Conservation (phyloP, 1,139 yeast species). For the Saccharomyces hybrid region DNA sequence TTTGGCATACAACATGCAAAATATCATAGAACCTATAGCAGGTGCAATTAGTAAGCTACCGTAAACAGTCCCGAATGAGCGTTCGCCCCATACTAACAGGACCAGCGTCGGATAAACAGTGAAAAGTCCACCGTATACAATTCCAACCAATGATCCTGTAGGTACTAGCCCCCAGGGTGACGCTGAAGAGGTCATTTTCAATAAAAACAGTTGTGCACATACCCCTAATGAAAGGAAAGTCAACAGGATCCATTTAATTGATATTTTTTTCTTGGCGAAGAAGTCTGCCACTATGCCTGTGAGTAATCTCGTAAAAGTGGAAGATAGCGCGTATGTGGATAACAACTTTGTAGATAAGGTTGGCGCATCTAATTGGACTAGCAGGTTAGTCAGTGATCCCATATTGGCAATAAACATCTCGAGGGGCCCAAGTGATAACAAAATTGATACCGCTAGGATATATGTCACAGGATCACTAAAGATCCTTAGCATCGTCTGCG, state of each 20-base stretch:
- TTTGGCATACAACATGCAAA: constrained; percentile 65
- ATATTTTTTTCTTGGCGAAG: constrained; percentile 32
- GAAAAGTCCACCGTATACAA: constrained; percentile 76
- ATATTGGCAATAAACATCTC: constrained; percentile 84
- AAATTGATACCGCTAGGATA: constrained; percentile 52
- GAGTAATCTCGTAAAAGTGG: constrained; percentile 56
- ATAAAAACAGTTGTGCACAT: constrained; percentile 36
- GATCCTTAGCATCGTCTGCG: constrained; percentile 34
- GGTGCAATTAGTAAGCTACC: constrained; percentile 89
- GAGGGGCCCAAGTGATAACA: constrained; percentile 73
- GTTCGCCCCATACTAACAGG: constrained; percentile 83
- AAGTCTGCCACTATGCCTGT: constrained; percentile 65
- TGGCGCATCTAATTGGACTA: constrained; percentile 10
- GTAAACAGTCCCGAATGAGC: constrained; percentile 87
- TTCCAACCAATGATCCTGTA: constrained; percentile 54
- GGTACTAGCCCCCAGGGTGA: constrained; percentile 27
- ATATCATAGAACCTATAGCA: constrained; percentile 70
- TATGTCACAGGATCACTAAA: constrained; percentile 59
- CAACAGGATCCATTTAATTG: constrained; percentile 42
- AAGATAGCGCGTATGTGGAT: constrained; percentile 46
- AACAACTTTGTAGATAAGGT: constrained; percentile 41
- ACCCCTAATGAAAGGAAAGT: constrained; percentile 39
- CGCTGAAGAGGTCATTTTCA: constrained; percentile 9
- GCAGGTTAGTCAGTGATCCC: constrained; percentile 48
- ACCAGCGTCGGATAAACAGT: constrained; percentile 79